phyloP scores from a whole-genome alignment of 2,329 filamentous ascomycete species.

The Epicoccum nigrum region DNA sequence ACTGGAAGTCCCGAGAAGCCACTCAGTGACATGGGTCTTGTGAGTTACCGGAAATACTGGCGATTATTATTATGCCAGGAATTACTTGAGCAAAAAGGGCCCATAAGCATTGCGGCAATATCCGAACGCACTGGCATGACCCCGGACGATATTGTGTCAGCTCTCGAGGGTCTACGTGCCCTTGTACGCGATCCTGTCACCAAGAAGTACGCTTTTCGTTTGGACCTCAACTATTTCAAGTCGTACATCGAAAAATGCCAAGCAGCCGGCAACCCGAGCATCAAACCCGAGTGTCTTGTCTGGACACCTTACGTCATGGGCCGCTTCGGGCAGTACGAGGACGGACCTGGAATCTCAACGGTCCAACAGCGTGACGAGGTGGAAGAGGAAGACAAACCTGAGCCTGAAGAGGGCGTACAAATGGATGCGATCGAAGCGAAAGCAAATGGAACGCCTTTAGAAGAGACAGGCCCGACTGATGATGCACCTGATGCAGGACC shows the following conservation, averaged over 20 bases:
- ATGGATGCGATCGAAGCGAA: slow-evolving; percentile 37
- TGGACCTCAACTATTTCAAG: slow-evolving; percentile 84
- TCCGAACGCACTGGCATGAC: slow-evolving; percentile 95
- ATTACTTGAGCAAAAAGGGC: slow-evolving; percentile 66
- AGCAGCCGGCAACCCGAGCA: slow-evolving; percentile 81
- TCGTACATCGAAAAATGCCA: slow-evolving; percentile 91
- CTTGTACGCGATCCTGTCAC: slow-evolving; percentile 89
- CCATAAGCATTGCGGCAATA: slow-evolving; percentile 66
- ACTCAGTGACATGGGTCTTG: slow-evolving; percentile 94
- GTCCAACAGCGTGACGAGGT: slow-evolving; percentile 86
- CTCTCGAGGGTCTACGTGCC: slow-evolving; percentile 85
- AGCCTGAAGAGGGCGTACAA: slow-evolving; percentile 54
- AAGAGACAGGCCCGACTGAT: slow-evolving; percentile 19
- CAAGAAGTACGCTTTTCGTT: slow-evolving; percentile 83
- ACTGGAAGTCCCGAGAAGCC: slow-evolving; percentile 97
- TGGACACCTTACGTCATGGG: slow-evolving; percentile 99
- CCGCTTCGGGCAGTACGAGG: slow-evolving; percentile 80
- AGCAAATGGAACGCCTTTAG: slow-evolving; percentile 28
- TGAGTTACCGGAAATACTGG: slow-evolving; percentile 98
- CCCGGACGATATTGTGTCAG: slow-evolving; percentile 92
- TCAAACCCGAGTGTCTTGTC: slow-evolving; percentile 79
- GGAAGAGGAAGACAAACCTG: slow-evolving; percentile 49
- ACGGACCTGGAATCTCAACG: slow-evolving; percentile 79
- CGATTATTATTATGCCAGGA: slow-evolving; percentile 86
- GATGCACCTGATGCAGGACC: slow-evolving; percentile 26